A percentile compares a stretch with the other conserved stretches of the same genome.
These are phyloP conservation scores for Venturia aucupariae DNA, from an alignment of 2,329 filamentous ascomycete species.

Conservation along the genomic window DNA sequence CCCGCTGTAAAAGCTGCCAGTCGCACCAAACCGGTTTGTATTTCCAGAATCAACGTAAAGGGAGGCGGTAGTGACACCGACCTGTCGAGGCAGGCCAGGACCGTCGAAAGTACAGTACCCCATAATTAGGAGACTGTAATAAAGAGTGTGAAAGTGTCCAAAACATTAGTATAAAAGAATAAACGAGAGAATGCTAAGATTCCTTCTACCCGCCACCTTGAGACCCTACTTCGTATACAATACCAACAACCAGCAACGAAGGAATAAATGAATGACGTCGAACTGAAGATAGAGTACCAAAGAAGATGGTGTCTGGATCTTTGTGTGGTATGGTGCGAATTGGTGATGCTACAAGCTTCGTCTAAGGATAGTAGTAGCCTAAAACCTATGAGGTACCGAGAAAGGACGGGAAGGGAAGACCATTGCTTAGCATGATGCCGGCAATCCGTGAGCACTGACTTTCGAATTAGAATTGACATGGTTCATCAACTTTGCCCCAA, in stretches of 20 bases:
- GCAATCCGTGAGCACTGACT: background rate
- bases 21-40: background rate
- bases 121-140: background rate
- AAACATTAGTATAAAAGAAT: constrained; percentile 3
- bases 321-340: background rate
- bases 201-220: no score
- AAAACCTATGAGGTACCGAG: background rate
- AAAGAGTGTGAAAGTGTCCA: background rate
- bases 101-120: background rate
- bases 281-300: background rate
- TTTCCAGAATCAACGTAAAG: constrained; percentile 8
- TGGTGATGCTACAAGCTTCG: background rate
- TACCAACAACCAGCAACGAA: background rate
- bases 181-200: background rate
- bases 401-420: background rate
- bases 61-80: background rate
- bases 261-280: background rate
- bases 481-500: background rate
- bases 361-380: background rate
- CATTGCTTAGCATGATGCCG: background rate
- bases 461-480: background rate
- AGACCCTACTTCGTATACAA: no score
- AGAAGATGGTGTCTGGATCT: background rate
- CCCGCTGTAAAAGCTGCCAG: background rate
- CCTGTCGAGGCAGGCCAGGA: background rate